phyloP scores from a whole-genome alignment of 768 basidiomycete species.

The Gloeophyllum trabeum region DNA sequence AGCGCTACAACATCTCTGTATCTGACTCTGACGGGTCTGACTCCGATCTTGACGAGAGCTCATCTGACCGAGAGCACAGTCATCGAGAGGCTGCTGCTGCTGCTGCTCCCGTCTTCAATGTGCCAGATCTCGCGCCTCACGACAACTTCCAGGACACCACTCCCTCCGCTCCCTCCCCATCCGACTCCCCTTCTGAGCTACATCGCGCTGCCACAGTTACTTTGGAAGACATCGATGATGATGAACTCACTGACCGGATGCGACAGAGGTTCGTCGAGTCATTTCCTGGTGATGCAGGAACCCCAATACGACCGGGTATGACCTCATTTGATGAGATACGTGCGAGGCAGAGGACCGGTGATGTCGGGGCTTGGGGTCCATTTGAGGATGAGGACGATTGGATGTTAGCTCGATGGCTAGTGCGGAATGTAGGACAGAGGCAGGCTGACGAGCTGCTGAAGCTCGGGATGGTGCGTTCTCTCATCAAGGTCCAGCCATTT shows the following conservation, averaged over 20 bases:
- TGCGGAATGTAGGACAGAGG: constrained; percentile 8
- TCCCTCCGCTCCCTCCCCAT: background rate
- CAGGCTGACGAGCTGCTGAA: constrained; percentile 14
- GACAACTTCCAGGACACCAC: no score
- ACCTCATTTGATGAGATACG: background rate
- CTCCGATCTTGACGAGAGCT: no score
- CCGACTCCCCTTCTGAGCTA: background rate
- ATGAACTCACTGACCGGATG: no score
- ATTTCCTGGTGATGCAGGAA: background rate
- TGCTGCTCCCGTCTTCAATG: background rate
- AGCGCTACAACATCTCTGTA: no score
- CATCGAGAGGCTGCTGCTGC: no score
- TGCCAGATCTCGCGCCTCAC: background rate
- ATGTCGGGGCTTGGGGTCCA: background rate
- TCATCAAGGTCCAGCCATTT: background rate
- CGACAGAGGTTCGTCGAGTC: no score
- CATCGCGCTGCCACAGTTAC: no score
- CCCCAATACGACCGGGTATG: background rate
- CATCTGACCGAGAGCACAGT: no score
- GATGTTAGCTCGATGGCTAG: constrained; percentile 10
- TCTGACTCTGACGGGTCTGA: no score
- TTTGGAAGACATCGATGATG: no score
- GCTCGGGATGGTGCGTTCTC: constrained; percentile 8
- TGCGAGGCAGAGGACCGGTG: background rate
- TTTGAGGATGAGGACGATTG: constrained; percentile 9